These are phyloP conservation scores for Simplicillium sp. DNA, from an alignment of 2,329 filamentous ascomycete genomes.

Conservation along the genomic window DNA sequence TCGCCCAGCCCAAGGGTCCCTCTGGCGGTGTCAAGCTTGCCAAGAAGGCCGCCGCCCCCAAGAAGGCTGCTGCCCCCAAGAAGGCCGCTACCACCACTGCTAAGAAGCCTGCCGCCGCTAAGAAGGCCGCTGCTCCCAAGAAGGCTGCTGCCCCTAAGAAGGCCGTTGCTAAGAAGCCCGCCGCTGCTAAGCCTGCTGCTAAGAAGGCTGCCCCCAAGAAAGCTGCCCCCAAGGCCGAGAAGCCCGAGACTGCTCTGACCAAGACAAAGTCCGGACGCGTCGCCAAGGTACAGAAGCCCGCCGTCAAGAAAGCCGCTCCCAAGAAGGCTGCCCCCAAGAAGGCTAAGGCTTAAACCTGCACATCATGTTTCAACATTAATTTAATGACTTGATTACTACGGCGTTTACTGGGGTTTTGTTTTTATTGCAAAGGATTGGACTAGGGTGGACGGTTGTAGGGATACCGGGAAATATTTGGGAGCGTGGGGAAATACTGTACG, in stretches of 20 bases:
- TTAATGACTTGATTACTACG: slow-evolving; percentile 6
- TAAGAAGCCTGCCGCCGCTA: slow-evolving; percentile 8
- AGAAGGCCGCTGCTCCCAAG: slow-evolving; percentile 23
- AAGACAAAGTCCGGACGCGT: slow-evolving; percentile 86
- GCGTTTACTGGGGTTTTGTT: slow-evolving; percentile 10
- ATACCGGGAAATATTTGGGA: slow-evolving; percentile 8
- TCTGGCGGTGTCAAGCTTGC: slow-evolving; percentile 84
- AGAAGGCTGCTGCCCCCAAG: slow-evolving; percentile 40
- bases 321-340: slow-evolving; percentile 38
- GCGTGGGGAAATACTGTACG: no score
- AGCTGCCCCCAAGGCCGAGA: slow-evolving; percentile 37
- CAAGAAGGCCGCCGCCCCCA: slow-evolving; percentile 23
- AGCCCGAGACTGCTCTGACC: slow-evolving; percentile 54
- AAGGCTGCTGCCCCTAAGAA: slow-evolving; percentile 37
- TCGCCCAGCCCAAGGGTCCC: slow-evolving; percentile 82
- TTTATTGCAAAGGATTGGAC: slow-evolving; percentile 17
- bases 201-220: slow-evolving; percentile 24
- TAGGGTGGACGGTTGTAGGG: slow-evolving; percentile 7
- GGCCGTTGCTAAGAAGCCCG: slow-evolving; percentile 29
- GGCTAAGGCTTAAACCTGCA: slow-evolving; percentile 27
- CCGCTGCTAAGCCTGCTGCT: slow-evolving; percentile 35
- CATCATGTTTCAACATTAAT: slow-evolving; percentile 8
- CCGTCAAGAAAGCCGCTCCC: slow-evolving; percentile 36
- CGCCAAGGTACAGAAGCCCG: slow-evolving; percentile 52
- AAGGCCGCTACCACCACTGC: slow-evolving; percentile 19